Evolutionary conservation across 805 yeast species (phyloP).

Genomic region (Saccharomyces kudriavzevii): DNA sequence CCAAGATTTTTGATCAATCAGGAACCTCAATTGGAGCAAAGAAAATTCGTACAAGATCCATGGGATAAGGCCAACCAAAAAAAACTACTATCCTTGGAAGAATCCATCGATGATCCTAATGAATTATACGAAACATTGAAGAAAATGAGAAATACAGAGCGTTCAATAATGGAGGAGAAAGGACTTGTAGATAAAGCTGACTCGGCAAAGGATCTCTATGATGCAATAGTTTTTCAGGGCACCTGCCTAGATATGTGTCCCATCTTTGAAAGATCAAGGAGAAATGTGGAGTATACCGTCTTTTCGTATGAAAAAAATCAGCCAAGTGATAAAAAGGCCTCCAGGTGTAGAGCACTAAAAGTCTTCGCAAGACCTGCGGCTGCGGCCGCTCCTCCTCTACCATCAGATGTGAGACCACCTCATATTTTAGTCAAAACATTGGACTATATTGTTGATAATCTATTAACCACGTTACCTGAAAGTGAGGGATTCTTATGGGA

Average conservation of each 20-base stretch:
- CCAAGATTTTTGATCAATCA: conserved; percentile 35
- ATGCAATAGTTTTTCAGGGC: conserved; percentile 83
- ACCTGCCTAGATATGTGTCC: conserved; percentile 95
- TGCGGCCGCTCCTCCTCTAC: conserved; percentile 95
- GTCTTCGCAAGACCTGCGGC: conserved; percentile 96
- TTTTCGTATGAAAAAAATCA: conserved; percentile 68
- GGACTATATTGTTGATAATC: conserved; percentile 57
- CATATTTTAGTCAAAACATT: conserved; percentile 57
- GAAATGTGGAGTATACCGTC: conserved; percentile 82
- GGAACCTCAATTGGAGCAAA: conserved; percentile 30
- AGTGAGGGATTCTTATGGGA: conserved; percentile 94
- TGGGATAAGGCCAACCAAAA: conserved; percentile 78
- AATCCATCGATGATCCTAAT: conserved; percentile 48
- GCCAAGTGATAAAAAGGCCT: conserved; percentile 43
- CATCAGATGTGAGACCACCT: conserved; percentile 96
- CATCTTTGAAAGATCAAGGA: conserved; percentile 76
- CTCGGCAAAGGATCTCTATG: conserved; percentile 69
- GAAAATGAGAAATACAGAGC: conserved; percentile 62
- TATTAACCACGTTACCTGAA: conserved; percentile 64
- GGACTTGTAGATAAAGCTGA: conserved; percentile 87
- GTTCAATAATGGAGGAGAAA: conserved; percentile 66
- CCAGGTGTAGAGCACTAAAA: conserved; percentile 61
- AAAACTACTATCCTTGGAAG: conserved; percentile 47
- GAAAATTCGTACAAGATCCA: conserved; percentile 31
- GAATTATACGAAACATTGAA: conserved; percentile 70